Conservation (phyloP, 169 alveolate genomes). For the Cryptosporidium bovis region DNA sequence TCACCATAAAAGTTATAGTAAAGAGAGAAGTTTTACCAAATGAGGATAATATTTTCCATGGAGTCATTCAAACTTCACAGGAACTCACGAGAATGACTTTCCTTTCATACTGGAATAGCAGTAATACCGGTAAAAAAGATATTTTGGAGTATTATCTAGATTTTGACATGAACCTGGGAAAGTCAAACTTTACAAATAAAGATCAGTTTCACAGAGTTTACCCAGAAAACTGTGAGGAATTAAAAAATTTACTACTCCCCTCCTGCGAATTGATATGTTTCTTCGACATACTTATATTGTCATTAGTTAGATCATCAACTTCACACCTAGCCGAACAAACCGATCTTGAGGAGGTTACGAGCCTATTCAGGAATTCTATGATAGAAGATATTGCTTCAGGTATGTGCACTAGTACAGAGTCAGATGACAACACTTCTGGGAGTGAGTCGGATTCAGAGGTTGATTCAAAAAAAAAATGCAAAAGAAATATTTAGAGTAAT, state of each 20-base stretch:
- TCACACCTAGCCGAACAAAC: not conserved
- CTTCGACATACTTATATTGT: constrained; percentile 21
- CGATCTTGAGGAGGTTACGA: constrained; percentile 11
- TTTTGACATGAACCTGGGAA: not conserved
- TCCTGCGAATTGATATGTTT: constrained; percentile 46
- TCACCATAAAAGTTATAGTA: constrained; percentile 2
- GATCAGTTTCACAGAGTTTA: constrained; percentile 18
- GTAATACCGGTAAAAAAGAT: not conserved
- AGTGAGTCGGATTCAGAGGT: constrained; percentile 25
- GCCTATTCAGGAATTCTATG: constrained; percentile 31
- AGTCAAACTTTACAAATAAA: not conserved
- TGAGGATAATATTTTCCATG: not conserved
- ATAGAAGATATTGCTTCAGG: constrained; percentile 48
- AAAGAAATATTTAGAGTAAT: not conserved
- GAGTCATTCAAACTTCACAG: not conserved
- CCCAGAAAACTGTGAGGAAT: constrained; percentile 24
- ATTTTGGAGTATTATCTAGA: constrained; percentile 45
- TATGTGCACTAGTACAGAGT: not conserved
- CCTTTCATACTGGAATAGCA: not conserved
- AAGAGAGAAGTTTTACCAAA: constrained; percentile 1
- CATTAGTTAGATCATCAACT: constrained; percentile 24
- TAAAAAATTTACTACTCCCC: constrained; percentile 23
- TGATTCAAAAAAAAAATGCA: not conserved
- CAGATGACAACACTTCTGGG: constrained; percentile 8
- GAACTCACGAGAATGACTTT: not conserved